Conservation (phyloP, 176 grass and related monocot genomes). For the Alloteropsis semialata region DNA sequence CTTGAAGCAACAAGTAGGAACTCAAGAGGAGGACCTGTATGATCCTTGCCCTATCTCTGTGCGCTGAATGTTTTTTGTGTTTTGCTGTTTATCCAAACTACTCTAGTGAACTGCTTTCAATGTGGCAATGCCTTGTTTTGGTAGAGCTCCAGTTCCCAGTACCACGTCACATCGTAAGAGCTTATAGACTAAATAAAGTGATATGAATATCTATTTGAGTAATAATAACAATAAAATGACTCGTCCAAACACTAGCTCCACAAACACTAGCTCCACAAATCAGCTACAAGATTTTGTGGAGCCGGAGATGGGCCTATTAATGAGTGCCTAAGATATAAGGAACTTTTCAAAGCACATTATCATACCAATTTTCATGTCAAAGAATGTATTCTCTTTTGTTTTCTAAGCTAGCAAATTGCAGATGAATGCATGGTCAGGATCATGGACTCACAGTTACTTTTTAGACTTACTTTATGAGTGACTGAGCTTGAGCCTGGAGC, state of each 20-base stretch:
- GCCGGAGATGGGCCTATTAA: not conserved
- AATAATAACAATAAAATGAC: not conserved
- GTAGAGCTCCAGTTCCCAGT: not conserved
- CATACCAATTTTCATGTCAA: not conserved
- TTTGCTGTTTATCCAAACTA: conserved; percentile 8
- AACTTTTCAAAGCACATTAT: conserved; percentile 16
- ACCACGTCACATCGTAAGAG: no score
- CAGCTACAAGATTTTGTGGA: no score
- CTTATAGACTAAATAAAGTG: not conserved
- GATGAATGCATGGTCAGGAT: not conserved
- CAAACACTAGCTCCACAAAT: no score
- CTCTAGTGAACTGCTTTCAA: not conserved
- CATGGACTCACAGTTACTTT: conserved; percentile 9
- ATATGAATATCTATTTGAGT: not conserved
- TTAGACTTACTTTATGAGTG: not conserved
- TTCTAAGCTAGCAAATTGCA: not conserved
- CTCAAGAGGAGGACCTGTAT: conserved; percentile 82
- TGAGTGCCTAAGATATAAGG: not conserved
- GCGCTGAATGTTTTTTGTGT: not conserved
- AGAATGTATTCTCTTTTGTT: not conserved
- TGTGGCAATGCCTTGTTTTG: not conserved
- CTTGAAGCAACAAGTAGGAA: conserved; percentile 81
- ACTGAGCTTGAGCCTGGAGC: not conserved
- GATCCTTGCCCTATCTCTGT: conserved; percentile 28
- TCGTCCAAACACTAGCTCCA: no score